Base-by-base conservation (phyloP, 495 filamentous ascomycete genomes). In the Glarea lozoyensis region DNA sequence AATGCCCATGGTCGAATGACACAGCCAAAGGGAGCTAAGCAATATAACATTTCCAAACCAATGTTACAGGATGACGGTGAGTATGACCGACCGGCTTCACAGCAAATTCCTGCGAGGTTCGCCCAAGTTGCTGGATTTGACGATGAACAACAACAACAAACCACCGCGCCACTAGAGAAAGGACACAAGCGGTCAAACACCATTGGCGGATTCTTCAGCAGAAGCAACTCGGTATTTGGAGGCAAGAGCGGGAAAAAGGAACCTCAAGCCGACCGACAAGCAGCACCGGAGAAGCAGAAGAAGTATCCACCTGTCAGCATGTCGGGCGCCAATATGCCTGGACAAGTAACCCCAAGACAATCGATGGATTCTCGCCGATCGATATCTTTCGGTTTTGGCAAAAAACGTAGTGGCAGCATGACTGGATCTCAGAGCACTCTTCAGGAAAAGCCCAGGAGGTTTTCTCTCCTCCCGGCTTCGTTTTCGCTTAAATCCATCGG, bases 131-230 rank as follows among this genome's bases (percentile, higher is more conserved):
- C 70, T 2, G 70, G 71, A 12, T 64, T 75, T 30, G n/a, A n/a
- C n/a, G n/a, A n/a, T n/a, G n/a, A n/a, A n/a, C n/a, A n/a, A n/a
- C 57, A 65, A 20, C 64, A 68, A 49, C 70, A 72, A 22, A 60
- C 61, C 4, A 57, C 60, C 1, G 45, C 33, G 6, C 21, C 43
- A 10, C 37, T 53, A 30, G 51, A 39, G 17, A 86, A 82, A 61
- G 79, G 82, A n/a, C 89, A 96, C 67, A 89, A 87, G 63, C 73
- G 89, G 48, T 94, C 89, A 1, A 94, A 81, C 60, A 96, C 89
- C 3, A 79, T 95, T 52, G 82, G 86, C 25, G 81, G 86, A 44
- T 76, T 89, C 43, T 84, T 94, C 60, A 78, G 84, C 43, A 79
- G 88, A 27, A 82, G 81, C 43, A 79, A 79, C 12, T 90, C 84